Conservation (phyloP, 2,329 filamentous ascomycete genomes). For the Fusarium virguliforme region DNA sequence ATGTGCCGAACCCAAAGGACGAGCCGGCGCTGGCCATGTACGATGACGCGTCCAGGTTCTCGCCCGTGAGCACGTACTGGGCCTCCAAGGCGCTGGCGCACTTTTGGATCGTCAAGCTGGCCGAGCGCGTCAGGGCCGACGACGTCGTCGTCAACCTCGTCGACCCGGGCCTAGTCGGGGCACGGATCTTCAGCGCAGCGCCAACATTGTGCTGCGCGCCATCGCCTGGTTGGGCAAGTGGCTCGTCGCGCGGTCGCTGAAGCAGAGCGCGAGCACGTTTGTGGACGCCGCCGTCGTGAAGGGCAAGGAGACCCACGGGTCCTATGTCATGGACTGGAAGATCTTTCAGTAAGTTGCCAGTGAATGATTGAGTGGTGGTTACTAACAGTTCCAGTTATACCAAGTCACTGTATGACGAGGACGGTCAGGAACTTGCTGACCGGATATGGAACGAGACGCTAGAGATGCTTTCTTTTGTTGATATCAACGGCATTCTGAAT, state of each 20-base stretch:
- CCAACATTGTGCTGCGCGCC: slow-evolving; percentile 36
- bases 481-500: slow-evolving; percentile 38
- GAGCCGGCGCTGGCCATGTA: slow-evolving; percentile 50
- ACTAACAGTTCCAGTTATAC: slow-evolving; percentile 52
- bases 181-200: slow-evolving; percentile 60
- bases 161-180: slow-evolving; percentile 63
- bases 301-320: slow-evolving; percentile 46
- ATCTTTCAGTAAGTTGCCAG: slow-evolving; percentile 51
- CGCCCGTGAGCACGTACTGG: slow-evolving; percentile 44
- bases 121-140: slow-evolving; percentile 57
- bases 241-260: slow-evolving; percentile 31
- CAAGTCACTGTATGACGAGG: slow-evolving; percentile 53
- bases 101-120: slow-evolving; percentile 57
- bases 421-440: slow-evolving; percentile 56
- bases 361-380: not conserved
- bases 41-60: slow-evolving; percentile 52
- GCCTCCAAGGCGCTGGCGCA: slow-evolving; percentile 54
- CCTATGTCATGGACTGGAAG: slow-evolving; percentile 48
- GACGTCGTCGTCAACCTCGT: slow-evolving; percentile 64
- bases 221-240: slow-evolving; percentile 24
- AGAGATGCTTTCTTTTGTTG: slow-evolving; percentile 55
- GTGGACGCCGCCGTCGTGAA: slow-evolving; percentile 45
- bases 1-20: slow-evolving; percentile 46
- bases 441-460: slow-evolving; percentile 60
- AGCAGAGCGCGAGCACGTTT: slow-evolving; percentile 41